Evolutionary conservation across 352 stramenopile genomes (phyloP), one percentile per base, ranked within the genome.

Genomic region (Pythium dissotocum): DNA sequence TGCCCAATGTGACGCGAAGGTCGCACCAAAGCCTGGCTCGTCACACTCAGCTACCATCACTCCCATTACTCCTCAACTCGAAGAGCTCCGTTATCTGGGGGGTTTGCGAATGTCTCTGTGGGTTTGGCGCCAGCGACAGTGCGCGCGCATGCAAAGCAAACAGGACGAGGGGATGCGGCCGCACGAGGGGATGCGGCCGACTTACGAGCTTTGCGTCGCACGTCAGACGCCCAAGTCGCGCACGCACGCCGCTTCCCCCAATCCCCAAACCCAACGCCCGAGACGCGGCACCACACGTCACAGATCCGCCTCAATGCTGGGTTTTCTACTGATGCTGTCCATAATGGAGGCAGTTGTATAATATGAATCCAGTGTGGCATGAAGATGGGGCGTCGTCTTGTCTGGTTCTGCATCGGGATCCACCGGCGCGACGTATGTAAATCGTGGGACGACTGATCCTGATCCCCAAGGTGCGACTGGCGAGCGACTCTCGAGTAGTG

Each of bases 151-250:
- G 44, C 44, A 52, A 26, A 52, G 21, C 24, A 55, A 55, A 55
- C 48, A 32, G 48, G 21, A n/a, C 48, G 48, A 55, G 44, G 44
- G 21, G 44, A 52, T 52, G 44, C 44, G 44, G 18, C 48, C 48
- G 48, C n/a, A n/a, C 48, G 48, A 55, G 44, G 44, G 21, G 44
- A 52, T 52, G 44, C 44, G 44, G 18, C 48, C 48, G 48, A 55
- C 48, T 55, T 32, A 55, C 18, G 13, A 1, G 28, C 28, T 30
- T 0, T 1, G 10, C 0, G 16, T 52, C 44, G 44, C 44, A 52
- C 44, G 44, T 18, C 12, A 55, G 21, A 4, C 48, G 18, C 48
- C 4, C 21, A 16, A 54, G 13, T 7, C 48, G 35, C 21, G 48
- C 48, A 55, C 48, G 48, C 48, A 55, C 18, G 48, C 18, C 26